Conservation (phyloP, 2,329 filamentous ascomycete species). For the Zasmidium citrigriseum region DNA sequence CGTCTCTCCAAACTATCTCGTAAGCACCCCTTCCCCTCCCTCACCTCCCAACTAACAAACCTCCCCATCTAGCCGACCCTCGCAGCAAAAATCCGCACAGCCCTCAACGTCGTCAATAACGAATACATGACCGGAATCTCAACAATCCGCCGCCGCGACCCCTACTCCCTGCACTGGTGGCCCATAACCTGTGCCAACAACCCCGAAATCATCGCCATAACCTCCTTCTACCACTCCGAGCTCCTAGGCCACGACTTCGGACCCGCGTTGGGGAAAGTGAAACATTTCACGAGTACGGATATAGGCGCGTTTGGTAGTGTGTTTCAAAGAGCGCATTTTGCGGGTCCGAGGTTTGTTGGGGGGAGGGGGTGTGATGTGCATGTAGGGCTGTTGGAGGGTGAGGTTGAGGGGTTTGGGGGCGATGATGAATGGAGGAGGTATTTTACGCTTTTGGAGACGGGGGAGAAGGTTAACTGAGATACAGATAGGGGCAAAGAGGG, state of each 20-base stretch:
- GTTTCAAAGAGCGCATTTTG: constrained; percentile 22
- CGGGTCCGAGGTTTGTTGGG: constrained; percentile 19
- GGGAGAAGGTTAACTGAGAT: neutral
- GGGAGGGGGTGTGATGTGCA: constrained; percentile 21
- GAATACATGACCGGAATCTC: constrained; percentile 17
- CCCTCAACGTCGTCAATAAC: constrained; percentile 13
- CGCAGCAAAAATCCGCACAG: constrained; percentile 18
- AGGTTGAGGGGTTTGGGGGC: constrained; percentile 16
- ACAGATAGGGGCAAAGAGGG: neutral
- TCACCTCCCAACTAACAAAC: too few species aligned
- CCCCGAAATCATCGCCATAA: constrained; percentile 18
- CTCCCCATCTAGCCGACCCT: too few species aligned
- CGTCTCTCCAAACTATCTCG: too few species aligned
- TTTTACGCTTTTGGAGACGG: constrained; percentile 15
- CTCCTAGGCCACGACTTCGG: constrained; percentile 17
- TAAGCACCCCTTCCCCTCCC: too few species aligned
- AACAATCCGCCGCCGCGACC: constrained; percentile 12
- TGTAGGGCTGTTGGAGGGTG: constrained; percentile 15
- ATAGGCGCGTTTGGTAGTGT: constrained; percentile 17
- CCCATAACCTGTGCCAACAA: constrained; percentile 14
- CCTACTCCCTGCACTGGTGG: constrained; percentile 22
- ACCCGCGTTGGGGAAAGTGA: constrained; percentile 12
- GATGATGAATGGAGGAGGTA: constrained; percentile 18
- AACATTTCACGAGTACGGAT: constrained; percentile 22
- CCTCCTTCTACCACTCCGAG: constrained; percentile 22